phyloP scores from a whole-genome alignment of 148 eudicot species.

The Persicaria maculosa region DNA sequence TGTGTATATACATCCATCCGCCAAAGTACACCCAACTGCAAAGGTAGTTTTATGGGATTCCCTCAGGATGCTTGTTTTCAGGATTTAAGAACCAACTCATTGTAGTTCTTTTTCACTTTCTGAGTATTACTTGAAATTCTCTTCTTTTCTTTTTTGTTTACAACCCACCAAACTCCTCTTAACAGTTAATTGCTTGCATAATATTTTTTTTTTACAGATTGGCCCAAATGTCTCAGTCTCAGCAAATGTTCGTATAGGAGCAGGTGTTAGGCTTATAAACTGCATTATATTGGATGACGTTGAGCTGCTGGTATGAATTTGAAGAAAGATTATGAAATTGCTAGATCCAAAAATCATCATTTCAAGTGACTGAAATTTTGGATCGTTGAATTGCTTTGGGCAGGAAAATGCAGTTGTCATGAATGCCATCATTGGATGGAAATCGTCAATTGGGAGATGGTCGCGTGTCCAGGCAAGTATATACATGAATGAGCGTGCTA shows the following conservation, averaged over 20 bases:
- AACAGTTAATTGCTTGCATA: neutral
- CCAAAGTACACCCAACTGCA: constrained; percentile 90
- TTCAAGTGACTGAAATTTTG: neutral
- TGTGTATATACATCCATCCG: constrained; percentile 95
- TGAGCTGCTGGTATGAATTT: constrained; percentile 53
- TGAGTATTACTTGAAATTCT: neutral
- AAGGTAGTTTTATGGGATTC: constrained; percentile 42
- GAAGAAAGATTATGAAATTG: neutral
- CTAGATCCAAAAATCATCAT: neutral
- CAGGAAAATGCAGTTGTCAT: constrained; percentile 93
- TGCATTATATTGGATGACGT: constrained; percentile 86
- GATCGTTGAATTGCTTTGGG: constrained; percentile 10
- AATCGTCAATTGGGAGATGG: constrained; percentile 80
- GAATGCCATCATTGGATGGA: constrained; percentile 88
- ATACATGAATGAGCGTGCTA: neutral
- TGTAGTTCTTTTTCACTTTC: constrained; percentile 3
- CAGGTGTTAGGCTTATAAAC: constrained; percentile 65
- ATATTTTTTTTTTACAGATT: constrained; percentile 37
- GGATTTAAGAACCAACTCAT: neutral
- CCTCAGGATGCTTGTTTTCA: neutral
- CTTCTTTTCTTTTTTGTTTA: neutral
- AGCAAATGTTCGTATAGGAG: constrained; percentile 69
- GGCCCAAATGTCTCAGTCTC: constrained; percentile 86
- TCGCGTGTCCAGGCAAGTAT: constrained; percentile 77
- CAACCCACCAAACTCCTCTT: neutral